Evolutionary conservation across 2,329 filamentous ascomycete species (phyloP).

Genomic region (Colletotrichum shisoi): DNA sequence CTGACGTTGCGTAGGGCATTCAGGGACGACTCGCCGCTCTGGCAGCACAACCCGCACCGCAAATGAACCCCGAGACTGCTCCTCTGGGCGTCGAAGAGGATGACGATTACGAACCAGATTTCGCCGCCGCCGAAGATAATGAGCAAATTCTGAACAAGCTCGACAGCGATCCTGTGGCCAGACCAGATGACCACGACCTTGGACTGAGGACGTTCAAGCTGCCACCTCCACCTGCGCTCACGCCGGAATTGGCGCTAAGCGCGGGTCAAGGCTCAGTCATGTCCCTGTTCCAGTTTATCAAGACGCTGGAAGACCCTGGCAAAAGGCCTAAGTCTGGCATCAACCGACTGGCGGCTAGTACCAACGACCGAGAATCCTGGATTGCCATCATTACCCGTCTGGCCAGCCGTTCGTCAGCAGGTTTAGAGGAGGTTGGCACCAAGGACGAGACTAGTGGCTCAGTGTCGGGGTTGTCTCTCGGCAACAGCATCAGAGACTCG

Average conservation of each 20-base stretch:
- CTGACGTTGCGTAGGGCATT: slow-evolving; percentile 54
- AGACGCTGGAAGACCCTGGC: slow-evolving; percentile 71
- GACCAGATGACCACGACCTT: slow-evolving; percentile 62
- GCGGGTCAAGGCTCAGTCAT: slow-evolving; percentile 77
- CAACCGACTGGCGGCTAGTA: slow-evolving; percentile 82
- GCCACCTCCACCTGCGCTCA: slow-evolving; percentile 77
- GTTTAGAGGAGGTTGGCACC: slow-evolving; percentile 67
- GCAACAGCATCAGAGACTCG: slow-evolving; percentile 77
- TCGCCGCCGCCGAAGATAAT: slow-evolving; percentile 76
- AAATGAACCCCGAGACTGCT: slow-evolving; percentile 65
- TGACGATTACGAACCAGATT: slow-evolving; percentile 87
- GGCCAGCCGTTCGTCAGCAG: slow-evolving; percentile 78
- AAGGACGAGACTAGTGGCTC: slow-evolving; percentile 64
- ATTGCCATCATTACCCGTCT: slow-evolving; percentile 85
- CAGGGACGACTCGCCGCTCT: slow-evolving; percentile 59
- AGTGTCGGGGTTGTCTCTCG: slow-evolving; percentile 56
- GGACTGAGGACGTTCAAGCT: slow-evolving; percentile 81
- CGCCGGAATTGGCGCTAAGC: slow-evolving; percentile 73
- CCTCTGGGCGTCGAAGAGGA: slow-evolving; percentile 75
- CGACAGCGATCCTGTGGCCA: slow-evolving; percentile 63
- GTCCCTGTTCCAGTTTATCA: slow-evolving; percentile 81
- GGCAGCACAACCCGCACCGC: slow-evolving; percentile 55
- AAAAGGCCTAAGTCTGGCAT: slow-evolving; percentile 76
- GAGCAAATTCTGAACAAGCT: slow-evolving; percentile 81
- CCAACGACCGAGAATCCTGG: slow-evolving; percentile 88